Evolutionary conservation across 1,284 basidiomycete species (phyloP).

Genomic region (Trametes pubescens): DNA sequence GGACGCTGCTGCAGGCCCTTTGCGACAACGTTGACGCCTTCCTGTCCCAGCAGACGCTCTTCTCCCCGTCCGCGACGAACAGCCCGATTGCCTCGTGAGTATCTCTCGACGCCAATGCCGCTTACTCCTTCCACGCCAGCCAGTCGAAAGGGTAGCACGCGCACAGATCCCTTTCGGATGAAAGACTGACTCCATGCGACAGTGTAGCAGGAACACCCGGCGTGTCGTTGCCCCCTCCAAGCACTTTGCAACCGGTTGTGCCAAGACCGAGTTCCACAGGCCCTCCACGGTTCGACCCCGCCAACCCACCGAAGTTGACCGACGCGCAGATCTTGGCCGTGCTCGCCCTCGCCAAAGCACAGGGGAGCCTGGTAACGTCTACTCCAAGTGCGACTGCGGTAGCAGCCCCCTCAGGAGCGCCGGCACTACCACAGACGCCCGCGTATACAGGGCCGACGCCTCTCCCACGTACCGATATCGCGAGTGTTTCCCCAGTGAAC

Average conservation of each 20-base stretch:
- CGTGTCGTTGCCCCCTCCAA: background rate
- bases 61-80: background rate
- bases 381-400: background rate
- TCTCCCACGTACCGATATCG: background rate
- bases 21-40: constrained; percentile 25
- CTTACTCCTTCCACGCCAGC: too few relatives aligned
- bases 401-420: background rate
- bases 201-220: constrained; percentile 1
- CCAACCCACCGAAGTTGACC: background rate
- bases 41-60: constrained; percentile 16
- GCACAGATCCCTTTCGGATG: background rate
- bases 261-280: background rate
- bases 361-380: background rate
- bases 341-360: background rate
- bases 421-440: background rate
- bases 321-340: background rate
- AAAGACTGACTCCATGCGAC: background rate
- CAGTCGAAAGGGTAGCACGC: background rate
- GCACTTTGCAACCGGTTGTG: background rate
- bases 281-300: background rate
- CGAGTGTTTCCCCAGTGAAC: background rate
- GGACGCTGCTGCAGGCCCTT: constrained; percentile 19
- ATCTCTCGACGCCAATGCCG: background rate
- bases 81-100: constrained; percentile 1
- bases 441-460: background rate